A percentile compares a stretch with the other conserved stretches of the same genome.
Conservation (phyloP, 768 basidiomycete species). For the Amanita pallidorosea region DNA sequence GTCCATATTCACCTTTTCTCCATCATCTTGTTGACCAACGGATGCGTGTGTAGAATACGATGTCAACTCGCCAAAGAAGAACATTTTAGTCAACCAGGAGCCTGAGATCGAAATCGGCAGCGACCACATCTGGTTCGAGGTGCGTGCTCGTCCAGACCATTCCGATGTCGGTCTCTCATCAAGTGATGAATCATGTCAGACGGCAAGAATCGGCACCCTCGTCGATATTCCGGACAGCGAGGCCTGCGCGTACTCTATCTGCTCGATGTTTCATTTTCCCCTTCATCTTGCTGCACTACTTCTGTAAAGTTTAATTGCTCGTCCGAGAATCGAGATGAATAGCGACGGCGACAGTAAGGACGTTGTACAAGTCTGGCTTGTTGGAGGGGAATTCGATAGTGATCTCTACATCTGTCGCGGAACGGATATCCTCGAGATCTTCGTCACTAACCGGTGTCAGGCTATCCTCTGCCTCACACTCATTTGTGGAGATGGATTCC, state of each 20-base stretch:
- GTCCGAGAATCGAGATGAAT: background rate
- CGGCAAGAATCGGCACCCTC: constrained; percentile 94
- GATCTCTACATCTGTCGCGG: background rate
- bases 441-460: too few species aligned
- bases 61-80: constrained; percentile 97
- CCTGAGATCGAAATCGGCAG: constrained; percentile 90
- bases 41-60: constrained; percentile 81
- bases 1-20: constrained; percentile 11
- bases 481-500: too few species aligned
- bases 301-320: background rate
- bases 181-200: constrained; percentile 38
- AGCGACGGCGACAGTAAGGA: background rate
- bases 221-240: constrained; percentile 96
- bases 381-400: background rate
- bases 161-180: background rate
- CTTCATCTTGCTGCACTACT: constrained; percentile 86
- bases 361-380: constrained; percentile 1
- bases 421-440: background rate
- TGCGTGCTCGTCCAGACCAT: constrained; percentile 21
- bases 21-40: background rate
- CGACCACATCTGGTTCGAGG: constrained; percentile 96
- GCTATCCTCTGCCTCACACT: too few species aligned
- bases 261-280: constrained; percentile 79
- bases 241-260: constrained; percentile 55
- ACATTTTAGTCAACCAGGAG: constrained; percentile 97